A percentile compares a stretch with the other conserved stretches of the same genome.
Conservation (phyloP, 1,284 basidiomycete species). For the Moesziomyces globuligerus region DNA sequence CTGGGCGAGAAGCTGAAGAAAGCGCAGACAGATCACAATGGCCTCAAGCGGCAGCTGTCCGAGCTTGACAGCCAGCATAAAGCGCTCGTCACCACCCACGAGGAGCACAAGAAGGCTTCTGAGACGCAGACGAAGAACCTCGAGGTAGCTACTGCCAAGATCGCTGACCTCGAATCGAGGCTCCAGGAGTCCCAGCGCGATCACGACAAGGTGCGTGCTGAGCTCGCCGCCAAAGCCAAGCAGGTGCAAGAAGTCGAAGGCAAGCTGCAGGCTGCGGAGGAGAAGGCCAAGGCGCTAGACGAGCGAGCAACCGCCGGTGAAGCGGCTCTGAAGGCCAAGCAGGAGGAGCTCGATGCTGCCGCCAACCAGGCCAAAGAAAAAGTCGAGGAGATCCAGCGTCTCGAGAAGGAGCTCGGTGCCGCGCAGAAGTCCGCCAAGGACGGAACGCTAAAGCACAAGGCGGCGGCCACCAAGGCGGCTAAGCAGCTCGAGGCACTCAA, state of each 20-base stretch:
- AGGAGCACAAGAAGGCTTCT: conserved; percentile 13
- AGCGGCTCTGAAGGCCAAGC: conserved; percentile 17
- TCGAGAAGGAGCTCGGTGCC: conserved; percentile 33
- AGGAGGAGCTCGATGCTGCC: conserved; percentile 14
- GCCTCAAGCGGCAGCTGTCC: conserved; percentile 17
- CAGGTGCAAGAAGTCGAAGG: conserved; percentile 13
- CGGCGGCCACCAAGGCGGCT: conserved; percentile 13
- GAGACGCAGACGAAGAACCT: conserved; percentile 12
- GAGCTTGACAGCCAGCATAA: conserved; percentile 15
- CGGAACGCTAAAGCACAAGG: conserved; percentile 27
- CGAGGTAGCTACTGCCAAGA: conserved; percentile 10
- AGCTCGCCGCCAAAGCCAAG: conserved; percentile 16
- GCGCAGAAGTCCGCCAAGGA: conserved; percentile 32
- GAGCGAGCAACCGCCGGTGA: conserved; percentile 24
- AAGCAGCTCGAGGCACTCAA: conserved; percentile 5
- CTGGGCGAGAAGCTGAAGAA: conserved; percentile 11
- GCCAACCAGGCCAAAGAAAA: conserved; percentile 22
- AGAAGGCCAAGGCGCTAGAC: conserved; percentile 15
- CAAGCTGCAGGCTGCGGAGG: conserved; percentile 16
- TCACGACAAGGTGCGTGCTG: conserved; percentile 5
- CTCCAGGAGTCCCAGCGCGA: conserved; percentile 12
- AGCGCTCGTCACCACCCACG: conserved; percentile 12
- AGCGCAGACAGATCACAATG: conserved; percentile 14
- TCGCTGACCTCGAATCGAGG: conserved; percentile 18
- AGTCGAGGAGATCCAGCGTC: conserved; percentile 10